Base-by-base conservation (phyloP, 306 rosid species). In the Prosopis cineraria region DNA sequence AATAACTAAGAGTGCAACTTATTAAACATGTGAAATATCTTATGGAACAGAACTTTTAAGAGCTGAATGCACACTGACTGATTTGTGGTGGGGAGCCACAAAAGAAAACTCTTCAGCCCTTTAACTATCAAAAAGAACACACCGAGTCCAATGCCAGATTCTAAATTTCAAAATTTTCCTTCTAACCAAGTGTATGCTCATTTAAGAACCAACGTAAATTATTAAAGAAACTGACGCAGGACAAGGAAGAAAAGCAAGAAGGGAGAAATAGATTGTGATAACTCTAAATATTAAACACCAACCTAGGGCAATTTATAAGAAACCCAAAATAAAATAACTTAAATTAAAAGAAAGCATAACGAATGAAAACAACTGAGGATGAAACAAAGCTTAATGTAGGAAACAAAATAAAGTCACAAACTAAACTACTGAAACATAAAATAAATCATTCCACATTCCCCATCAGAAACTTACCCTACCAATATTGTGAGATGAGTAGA, bases 401-500 rank as follows among this genome's bases (percentile, higher is more conserved):
- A 52, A 52, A 52, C 27, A 52, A 52, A 17, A 50, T 50, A 19
- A n/a, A 50, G 56, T 50, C 48, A 33, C 36, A 33, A 33, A 20
- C n/a, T 20, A 8, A 20, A 52, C n/a, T 52, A 52, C 27, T 52
- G 7, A 50, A 52, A 52, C 27, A 52, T 52, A 52, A 52, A 53
- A 22, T 20, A 9, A 53, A 53, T 53, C 29, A 20, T 22, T 22
- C 62, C 30, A 24, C 14, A 22, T 22, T 52, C 29, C 60, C 62
- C 62, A 55, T 55, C 25, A 14, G 29, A 52, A 52, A 44, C 34
- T 67, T 82, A 94, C 98, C 97, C 90, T 94, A 89, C 98, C 97
- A 73, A 94, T 89, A 81, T 94, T 94, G 84, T 94, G 97, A 69
- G 93, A 84, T 44, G 98, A 92, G 83, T 94, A 94, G 55, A 92